phyloP scores from a whole-genome alignment of 208 protist genomes.

The Leishmania arabica region DNA sequence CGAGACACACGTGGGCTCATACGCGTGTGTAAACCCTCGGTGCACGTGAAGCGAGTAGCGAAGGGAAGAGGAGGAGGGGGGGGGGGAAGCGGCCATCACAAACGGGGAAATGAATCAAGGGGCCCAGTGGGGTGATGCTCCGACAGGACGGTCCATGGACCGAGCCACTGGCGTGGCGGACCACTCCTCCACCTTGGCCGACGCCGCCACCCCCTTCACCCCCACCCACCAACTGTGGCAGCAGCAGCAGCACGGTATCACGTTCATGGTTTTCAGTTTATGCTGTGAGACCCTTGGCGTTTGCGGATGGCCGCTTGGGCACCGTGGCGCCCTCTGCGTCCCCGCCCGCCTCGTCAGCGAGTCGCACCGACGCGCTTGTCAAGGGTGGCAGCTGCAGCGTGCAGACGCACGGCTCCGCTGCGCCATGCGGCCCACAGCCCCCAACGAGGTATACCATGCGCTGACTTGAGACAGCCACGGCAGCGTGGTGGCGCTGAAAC shows the following conservation, averaged over 20 bases:
- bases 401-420: conserved; percentile 12
- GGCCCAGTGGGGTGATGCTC: neutral
- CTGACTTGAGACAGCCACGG: conserved; percentile 33
- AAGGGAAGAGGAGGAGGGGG: too few species aligned
- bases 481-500: conserved; percentile 43
- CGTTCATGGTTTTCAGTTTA: neutral
- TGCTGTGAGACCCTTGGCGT: neutral
- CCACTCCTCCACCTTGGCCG: neutral
- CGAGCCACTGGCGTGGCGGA: neutral
- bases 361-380: conserved; percentile 12
- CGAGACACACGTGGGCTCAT: neutral
- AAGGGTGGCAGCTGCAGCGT: conserved; percentile 21
- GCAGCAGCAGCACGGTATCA: neutral
- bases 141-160: neutral
- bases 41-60: neutral
- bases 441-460: conserved; percentile 64
- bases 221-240: neutral
- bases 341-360: neutral
- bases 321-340: neutral
- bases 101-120: neutral
- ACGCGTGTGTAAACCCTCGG: neutral
- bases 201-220: neutral
- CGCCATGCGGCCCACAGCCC: conserved; percentile 19
- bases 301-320: neutral
- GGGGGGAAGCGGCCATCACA: neutral